Percentiles rank a stretch among this genome's conserved stretches.
These are phyloP conservation scores for Flammula alnicola DNA, from an alignment of 1,284 basidiomycete genomes.

Conservation along the genomic window DNA sequence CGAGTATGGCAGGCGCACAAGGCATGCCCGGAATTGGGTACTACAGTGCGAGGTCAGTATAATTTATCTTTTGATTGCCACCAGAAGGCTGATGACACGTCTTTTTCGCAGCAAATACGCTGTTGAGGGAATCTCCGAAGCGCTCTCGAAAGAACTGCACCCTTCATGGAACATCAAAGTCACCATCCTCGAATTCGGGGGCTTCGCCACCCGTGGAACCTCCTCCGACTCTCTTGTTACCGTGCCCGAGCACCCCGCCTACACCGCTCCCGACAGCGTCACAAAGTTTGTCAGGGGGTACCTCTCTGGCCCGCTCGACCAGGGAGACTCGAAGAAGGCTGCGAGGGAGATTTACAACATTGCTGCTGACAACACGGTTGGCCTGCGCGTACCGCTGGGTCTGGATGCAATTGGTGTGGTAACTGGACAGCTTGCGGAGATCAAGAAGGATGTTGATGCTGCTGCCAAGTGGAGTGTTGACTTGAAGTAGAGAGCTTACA, in stretches of 20 bases:
- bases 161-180: slow-evolving; percentile 48
- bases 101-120: slow-evolving; percentile 21
- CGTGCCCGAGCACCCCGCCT: not conserved
- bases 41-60: slow-evolving; percentile 37
- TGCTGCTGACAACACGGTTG: not conserved
- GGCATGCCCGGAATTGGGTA: slow-evolving; percentile 28
- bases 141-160: slow-evolving; percentile 13
- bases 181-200: not conserved
- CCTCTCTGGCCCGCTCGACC: too few species aligned
- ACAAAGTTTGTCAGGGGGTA: not conserved
- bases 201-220: not conserved
- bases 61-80: not conserved
- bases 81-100: not conserved
- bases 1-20: slow-evolving; percentile 32
- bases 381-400: not conserved
- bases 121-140: slow-evolving; percentile 37
- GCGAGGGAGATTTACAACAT: not conserved
- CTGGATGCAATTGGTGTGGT: not conserved
- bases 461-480: not conserved
- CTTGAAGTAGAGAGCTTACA: slow-evolving; percentile 3
- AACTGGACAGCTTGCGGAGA: not conserved
- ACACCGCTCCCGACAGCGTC: not conserved
- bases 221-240: not conserved
- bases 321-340: not conserved
- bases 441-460: not conserved